Base-by-base conservation (phyloP, 495 filamentous ascomycete genomes). In the Mytilinidion resinicola region DNA sequence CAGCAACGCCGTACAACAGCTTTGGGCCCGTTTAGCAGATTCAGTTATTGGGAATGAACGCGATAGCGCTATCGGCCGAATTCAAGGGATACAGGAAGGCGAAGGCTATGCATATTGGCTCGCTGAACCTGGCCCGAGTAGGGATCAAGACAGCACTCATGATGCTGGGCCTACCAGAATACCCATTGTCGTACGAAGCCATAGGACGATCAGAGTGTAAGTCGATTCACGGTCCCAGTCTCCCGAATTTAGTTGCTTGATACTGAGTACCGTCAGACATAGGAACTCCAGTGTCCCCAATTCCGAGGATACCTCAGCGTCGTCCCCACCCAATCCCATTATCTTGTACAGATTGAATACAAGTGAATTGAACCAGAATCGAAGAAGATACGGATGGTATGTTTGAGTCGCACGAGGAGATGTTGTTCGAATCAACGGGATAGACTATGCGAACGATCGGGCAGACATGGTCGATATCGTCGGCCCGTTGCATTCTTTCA, bases 401-500 rank as follows among this genome's bases (percentile, higher is more conserved):
- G 4, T 49, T n/a, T 12, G 33, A 14, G 19, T 49, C 46, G 19
- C 46, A 49, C 9, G 19, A 1, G 21, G 21, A 19, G 21, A 14
- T 49, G 21, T 25, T 20, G 21, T 49, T 9, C 15, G 46, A 12
- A 25, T 49, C 7, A 49, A 49, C 21, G 17, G 21, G 21, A 17
- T 21, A 21, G 46, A 49, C 15, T 49, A 49, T 12, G 14, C 15
- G 9, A 49, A 49, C 46, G 7, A 19, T 20, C 11, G 19, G 7
- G 15, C 7, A 3, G 21, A n/a, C 17, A 25, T 10, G 15, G 33
- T 38, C 19, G 20, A 56, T n/a, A 41, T 30, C 17, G 51, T 61
- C 20, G 59, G 59, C 1, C 53, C 59, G 14, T 33, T 61, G 41
- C 21, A 51, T n/a, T n/a, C 12, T 33, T 61, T 61, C 46, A 55